Conservation (phyloP, 495 filamentous ascomycete species). For the Penicillium steckii region DNA sequence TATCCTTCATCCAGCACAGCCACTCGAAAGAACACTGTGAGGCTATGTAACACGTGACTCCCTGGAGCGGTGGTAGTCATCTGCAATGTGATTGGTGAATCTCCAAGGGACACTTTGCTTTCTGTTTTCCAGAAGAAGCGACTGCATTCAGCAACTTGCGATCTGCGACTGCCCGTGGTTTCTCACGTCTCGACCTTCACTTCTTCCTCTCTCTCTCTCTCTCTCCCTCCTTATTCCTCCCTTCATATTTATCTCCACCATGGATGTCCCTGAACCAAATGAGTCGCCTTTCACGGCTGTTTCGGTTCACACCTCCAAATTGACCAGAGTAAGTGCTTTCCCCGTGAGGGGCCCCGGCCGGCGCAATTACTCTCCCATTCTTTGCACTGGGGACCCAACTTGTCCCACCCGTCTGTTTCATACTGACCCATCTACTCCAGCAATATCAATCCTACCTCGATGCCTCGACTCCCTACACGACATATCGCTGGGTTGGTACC, state of each 20-base stretch:
- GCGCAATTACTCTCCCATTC: slow-evolving; percentile 6
- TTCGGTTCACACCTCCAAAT: slow-evolving; percentile 74
- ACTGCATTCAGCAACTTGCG: slow-evolving; percentile 29
- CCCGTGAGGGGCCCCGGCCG: slow-evolving; percentile 13
- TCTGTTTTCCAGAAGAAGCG: slow-evolving; percentile 25
- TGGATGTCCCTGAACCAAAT: slow-evolving; percentile 79
- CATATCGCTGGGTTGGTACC: slow-evolving; percentile 88
- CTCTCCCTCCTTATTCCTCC: slow-evolving; percentile 9
- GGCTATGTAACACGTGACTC: slow-evolving; percentile 14
- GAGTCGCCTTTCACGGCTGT: slow-evolving; percentile 82
- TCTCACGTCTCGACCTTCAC: slow-evolving; percentile 12
- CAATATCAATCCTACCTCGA: slow-evolving; percentile 95
- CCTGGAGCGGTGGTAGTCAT: slow-evolving; percentile 7
- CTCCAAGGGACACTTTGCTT: slow-evolving; percentile 44
- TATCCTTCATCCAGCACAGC: slow-evolving; percentile 2
- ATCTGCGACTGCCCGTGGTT: slow-evolving; percentile 18
- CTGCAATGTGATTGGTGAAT: slow-evolving; percentile 21
- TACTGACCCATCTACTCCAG: slow-evolving; percentile 44
- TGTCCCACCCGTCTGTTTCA: slow-evolving; percentile 1
- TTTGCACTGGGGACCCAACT: background rate
- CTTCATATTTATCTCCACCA: slow-evolving; percentile 34
- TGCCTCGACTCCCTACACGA: slow-evolving; percentile 80
- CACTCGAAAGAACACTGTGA: background rate
- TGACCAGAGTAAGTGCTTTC: slow-evolving; percentile 58
- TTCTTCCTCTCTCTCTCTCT: slow-evolving; percentile 7